phyloP scores from a whole-genome alignment of 169 alveolate genomes.

The Babesia ovata region DNA sequence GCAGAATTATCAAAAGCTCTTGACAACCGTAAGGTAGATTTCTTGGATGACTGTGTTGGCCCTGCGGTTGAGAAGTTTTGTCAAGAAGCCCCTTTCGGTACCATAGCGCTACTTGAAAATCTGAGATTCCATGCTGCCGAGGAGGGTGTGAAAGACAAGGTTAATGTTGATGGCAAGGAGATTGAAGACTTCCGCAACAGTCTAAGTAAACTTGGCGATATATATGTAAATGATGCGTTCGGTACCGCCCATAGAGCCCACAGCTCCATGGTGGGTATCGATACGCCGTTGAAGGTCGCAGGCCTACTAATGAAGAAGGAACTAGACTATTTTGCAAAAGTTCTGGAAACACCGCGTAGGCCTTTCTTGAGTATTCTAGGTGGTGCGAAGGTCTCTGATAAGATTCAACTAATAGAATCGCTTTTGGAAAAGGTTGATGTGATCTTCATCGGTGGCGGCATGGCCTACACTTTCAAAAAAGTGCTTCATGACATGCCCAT shows the following conservation, averaged over 20 bases:
- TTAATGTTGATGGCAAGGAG: constrained; percentile 81
- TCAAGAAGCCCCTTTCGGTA: constrained; percentile 85
- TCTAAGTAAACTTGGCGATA: constrained; percentile 92
- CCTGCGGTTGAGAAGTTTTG: constrained; percentile 86
- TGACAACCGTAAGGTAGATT: constrained; percentile 84
- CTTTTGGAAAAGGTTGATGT: constrained; percentile 91
- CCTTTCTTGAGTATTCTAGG: constrained; percentile 96
- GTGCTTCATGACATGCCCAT: constrained; percentile 86
- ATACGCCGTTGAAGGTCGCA: constrained; percentile 89
- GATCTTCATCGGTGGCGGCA: constrained; percentile 98
- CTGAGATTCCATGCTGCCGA: constrained; percentile 96
- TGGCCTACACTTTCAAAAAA: constrained; percentile 97
- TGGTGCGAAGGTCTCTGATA: constrained; percentile 98
- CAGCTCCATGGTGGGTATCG: constrained; percentile 94
- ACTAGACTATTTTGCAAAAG: constrained; percentile 94
- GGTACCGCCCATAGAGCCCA: constrained; percentile 99
- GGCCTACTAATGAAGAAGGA: constrained; percentile 94
- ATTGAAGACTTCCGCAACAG: constrained; percentile 87
- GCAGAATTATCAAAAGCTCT: constrained; percentile 83
- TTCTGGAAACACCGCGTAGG: constrained; percentile 91
- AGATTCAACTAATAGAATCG: constrained; percentile 93
- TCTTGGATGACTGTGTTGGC: constrained; percentile 95
- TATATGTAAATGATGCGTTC: constrained; percentile 97
- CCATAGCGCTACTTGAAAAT: constrained; percentile 92
- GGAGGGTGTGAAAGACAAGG: constrained; percentile 90